Evolutionary conservation across 2,329 filamentous ascomycete species (phyloP).

Genomic region (Teratosphaeria pseudoeucalypti): DNA sequence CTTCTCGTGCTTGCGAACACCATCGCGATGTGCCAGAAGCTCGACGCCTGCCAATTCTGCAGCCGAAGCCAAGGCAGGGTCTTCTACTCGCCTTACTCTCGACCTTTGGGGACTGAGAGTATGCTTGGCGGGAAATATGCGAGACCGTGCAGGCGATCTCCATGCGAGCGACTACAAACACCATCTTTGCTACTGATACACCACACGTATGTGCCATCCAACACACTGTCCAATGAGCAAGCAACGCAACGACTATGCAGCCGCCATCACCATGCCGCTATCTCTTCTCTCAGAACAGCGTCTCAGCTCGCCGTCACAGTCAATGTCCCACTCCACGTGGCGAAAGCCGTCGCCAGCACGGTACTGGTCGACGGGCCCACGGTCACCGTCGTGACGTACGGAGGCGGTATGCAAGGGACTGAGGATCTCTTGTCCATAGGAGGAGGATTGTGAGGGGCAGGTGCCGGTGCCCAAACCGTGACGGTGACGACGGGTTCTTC

Average conservation of each 20-base stretch:
- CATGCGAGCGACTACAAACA: neutral
- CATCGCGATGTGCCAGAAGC: no score
- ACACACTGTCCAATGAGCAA: neutral
- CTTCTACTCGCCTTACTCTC: no score
- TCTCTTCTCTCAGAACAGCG: neutral
- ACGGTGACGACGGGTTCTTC: neutral
- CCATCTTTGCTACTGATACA: neutral
- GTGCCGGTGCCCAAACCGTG: neutral
- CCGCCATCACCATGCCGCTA: neutral
- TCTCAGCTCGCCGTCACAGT: neutral
- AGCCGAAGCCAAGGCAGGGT: no score
- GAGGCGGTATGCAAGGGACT: neutral
- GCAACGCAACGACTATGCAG: neutral
- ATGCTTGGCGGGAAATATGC: neutral
- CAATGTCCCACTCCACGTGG: neutral
- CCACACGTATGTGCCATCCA: neutral
- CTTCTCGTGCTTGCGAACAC: no score
- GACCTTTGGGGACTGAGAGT: no score
- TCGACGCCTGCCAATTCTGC: no score
- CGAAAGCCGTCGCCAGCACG: neutral
- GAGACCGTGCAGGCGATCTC: neutral
- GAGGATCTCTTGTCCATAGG: neutral
- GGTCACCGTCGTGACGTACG: neutral
- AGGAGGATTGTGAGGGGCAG: neutral
- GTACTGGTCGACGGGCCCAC: neutral